These are phyloP conservation scores for Flaveria linearis DNA, from an alignment of 129 eudicot species.

Conservation along the genomic window DNA sequence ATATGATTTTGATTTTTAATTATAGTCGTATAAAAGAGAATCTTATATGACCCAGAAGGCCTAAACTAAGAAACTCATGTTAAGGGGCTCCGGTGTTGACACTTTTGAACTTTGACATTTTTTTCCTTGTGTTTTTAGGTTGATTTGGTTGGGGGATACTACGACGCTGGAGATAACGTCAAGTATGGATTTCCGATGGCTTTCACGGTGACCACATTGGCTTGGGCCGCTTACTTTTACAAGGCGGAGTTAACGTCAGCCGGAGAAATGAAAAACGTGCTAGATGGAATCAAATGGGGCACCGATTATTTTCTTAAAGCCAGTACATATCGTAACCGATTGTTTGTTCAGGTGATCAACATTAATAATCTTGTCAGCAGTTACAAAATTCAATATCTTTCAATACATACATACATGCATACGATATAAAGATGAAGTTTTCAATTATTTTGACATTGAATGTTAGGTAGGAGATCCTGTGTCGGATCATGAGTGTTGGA, in stretches of 20 bases:
- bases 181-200: slow-evolving; percentile 92
- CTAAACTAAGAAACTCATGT: too few species aligned
- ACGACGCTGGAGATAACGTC: slow-evolving; percentile 94
- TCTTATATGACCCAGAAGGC: too few species aligned
- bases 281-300: slow-evolving; percentile 69
- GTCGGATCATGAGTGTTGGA: slow-evolving; percentile 78
- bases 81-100: neutral
- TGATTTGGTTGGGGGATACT: slow-evolving; percentile 88
- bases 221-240: slow-evolving; percentile 68
- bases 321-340: slow-evolving; percentile 38
- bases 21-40: too few species aligned
- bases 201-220: slow-evolving; percentile 75
- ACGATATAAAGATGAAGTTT: too few species aligned
- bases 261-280: slow-evolving; percentile 61
- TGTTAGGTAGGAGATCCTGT: slow-evolving; percentile 75
- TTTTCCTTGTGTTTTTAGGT: slow-evolving; percentile 40
- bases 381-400: neutral
- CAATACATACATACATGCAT: too few species aligned
- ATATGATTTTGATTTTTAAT: too few species aligned
- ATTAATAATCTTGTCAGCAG: neutral
- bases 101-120: neutral
- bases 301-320: slow-evolving; percentile 78
- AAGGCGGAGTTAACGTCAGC: slow-evolving; percentile 48
- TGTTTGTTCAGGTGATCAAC: slow-evolving; percentile 67
- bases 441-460: neutral